Percentiles rank a stretch among this genome's conserved stretches.
phyloP scores from a whole-genome alignment of 805 yeast species.

The Starmerella kuoi region DNA sequence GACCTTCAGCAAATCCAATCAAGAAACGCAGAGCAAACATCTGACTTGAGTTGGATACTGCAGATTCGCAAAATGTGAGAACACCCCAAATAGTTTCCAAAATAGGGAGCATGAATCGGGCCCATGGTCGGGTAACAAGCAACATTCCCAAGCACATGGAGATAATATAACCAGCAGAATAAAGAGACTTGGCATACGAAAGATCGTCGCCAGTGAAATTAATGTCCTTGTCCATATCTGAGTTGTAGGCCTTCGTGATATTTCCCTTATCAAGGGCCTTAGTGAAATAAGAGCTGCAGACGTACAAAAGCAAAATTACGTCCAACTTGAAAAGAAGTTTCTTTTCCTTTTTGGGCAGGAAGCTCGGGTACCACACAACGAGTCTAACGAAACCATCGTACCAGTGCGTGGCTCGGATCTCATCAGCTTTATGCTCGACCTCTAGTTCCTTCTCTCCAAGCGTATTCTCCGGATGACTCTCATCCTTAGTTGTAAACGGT shows the following conservation, averaged over 20 bases:
- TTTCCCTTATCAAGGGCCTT: slow-evolving; percentile 44
- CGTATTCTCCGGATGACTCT: not conserved
- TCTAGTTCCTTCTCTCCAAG: not conserved
- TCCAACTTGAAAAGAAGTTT: slow-evolving; percentile 29
- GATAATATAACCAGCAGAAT: slow-evolving; percentile 37
- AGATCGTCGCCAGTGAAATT: slow-evolving; percentile 35
- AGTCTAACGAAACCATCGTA: slow-evolving; percentile 24
- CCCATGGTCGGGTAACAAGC: slow-evolving; percentile 28
- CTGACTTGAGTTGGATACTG: slow-evolving; percentile 26
- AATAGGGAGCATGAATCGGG: slow-evolving; percentile 29
- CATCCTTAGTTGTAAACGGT: not conserved
- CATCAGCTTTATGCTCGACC: slow-evolving; percentile 7
- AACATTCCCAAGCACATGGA: slow-evolving; percentile 35
- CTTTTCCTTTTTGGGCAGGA: slow-evolving; percentile 22
- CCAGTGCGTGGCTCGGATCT: slow-evolving; percentile 19
- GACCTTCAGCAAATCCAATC: slow-evolving; percentile 36
- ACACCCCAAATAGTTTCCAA: slow-evolving; percentile 32
- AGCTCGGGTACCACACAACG: slow-evolving; percentile 27
- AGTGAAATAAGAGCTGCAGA: slow-evolving; percentile 33
- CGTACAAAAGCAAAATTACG: slow-evolving; percentile 26
- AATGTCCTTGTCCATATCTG: slow-evolving; percentile 44
- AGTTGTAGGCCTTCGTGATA: slow-evolving; percentile 41
- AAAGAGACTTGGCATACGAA: slow-evolving; percentile 35
- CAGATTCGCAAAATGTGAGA: slow-evolving; percentile 30
- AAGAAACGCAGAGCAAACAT: slow-evolving; percentile 35